Evolutionary conservation across 306 rosid genomes (phyloP).

Genomic region (Acacia confusa): DNA sequence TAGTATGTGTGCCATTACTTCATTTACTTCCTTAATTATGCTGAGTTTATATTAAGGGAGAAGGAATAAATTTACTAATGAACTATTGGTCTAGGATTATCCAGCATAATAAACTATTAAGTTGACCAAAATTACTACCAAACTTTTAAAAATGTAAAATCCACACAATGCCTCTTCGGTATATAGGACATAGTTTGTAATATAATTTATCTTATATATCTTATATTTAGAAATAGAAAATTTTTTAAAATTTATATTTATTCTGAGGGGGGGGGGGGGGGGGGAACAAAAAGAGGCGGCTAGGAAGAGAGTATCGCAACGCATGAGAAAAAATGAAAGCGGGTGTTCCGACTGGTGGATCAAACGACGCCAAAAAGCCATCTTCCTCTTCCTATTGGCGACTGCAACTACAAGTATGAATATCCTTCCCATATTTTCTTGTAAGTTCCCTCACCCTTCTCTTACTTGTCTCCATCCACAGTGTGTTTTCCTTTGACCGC

Average conservation of each 20-base stretch:
- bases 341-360: constrained; percentile 58
- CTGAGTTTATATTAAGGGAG: background rate
- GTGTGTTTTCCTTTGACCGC: constrained; percentile 36
- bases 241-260: too few species aligned
- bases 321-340: constrained; percentile 45
- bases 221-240: too few species aligned
- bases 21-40: background rate
- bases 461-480: constrained; percentile 39
- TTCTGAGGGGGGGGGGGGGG: too few species aligned
- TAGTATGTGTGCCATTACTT: background rate
- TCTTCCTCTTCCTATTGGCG: constrained; percentile 20
- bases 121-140: too few species aligned
- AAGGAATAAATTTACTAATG: too few species aligned
- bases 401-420: constrained; percentile 55
- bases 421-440: too few species aligned
- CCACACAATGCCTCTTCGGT: too few species aligned
- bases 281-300: background rate
- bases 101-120: too few species aligned
- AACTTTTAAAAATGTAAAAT: too few species aligned
- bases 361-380: constrained; percentile 51
- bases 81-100: too few species aligned
- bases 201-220: too few species aligned
- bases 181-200: too few species aligned
- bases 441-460: constrained; percentile 42
- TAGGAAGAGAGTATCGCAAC: background rate